Base-by-base conservation (phyloP, 768 basidiomycete genomes). In the Psilocybe cubensis region DNA sequence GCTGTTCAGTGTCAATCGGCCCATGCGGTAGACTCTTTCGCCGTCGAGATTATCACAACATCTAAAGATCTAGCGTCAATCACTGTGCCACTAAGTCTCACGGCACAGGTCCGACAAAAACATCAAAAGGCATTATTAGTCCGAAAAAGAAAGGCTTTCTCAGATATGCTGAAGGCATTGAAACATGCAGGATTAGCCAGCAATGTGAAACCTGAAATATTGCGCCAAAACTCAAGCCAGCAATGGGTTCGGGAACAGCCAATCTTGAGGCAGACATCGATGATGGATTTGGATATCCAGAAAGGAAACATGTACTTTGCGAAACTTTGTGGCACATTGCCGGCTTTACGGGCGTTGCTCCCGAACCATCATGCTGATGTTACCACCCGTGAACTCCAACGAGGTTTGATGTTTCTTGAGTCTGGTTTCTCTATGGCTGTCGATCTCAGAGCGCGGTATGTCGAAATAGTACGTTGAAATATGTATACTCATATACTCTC, bases 81-180 rank as follows among this genome's bases (percentile, higher is more conserved):
- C 14, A 54, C 75, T 0, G 65, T 84, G 40, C 76, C 85, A 3
- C 56, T 69, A 14, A 76, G 77, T 17, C 68, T 76, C 31, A 70
- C 74, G 10, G 71, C 70, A 54, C 83, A 85, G 52, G 82, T 75
- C 63, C 84, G 78, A 58, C 83, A 74, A 57, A 91, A 85, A 74
- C 83, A 80, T 62, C 79, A 74, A 52, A 96, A 95, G 69, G 84
- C 86, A 20, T 72, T 98, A 9, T 77, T 91, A 38, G 83, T 84
- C 3, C 84, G 92, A 46, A 99, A 98, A 76, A 79, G 91, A 59
- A 92, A 92, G 67, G 95, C 95, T 0, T 94, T 89, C 84, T 87
- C 89, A 24, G 95, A 98, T 68, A 77, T 97, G 18, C 76, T 97
- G 60, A 96, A 94, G 71, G 94, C 95, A 66, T 75, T 97, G 52